Percentiles rank a stretch among this genome's conserved stretches.
Evolutionary conservation across 495 filamentous ascomycete species (phyloP).

Genomic region (Penicillium psychrofluorescens): DNA sequence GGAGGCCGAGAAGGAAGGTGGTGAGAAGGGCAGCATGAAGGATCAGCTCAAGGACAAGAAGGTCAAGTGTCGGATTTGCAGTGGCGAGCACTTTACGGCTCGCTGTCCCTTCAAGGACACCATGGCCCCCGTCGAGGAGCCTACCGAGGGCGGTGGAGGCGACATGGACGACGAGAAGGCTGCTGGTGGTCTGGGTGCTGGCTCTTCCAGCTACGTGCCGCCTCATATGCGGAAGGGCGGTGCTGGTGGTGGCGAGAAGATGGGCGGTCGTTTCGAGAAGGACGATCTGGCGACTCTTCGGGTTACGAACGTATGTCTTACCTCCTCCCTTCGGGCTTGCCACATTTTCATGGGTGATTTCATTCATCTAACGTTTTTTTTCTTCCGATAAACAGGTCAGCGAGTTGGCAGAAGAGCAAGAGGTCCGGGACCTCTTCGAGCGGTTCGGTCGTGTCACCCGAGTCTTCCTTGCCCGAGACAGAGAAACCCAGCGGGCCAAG

Average conservation of each 20-base stretch:
- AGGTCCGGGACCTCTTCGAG: constrained; percentile 96
- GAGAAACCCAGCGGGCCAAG: constrained; percentile 90
- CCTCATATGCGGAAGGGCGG: constrained; percentile 79
- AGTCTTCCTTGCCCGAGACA: constrained; percentile 94
- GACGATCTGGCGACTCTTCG: constrained; percentile 93
- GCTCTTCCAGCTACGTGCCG: constrained; percentile 78
- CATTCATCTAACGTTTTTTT: constrained; percentile 7
- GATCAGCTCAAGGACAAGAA: constrained; percentile 96
- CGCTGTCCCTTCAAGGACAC: constrained; percentile 85
- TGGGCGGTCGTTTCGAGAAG: constrained; percentile 92
- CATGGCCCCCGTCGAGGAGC: constrained; percentile 67
- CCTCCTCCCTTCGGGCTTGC: background rate
- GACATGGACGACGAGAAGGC: constrained; percentile 42
- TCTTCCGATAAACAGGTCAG: constrained; percentile 57
- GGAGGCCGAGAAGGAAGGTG: constrained; percentile 70
- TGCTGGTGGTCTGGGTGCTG: constrained; percentile 56
- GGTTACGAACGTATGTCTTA: constrained; percentile 83
- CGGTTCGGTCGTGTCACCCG: constrained; percentile 92
- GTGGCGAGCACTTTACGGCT: constrained; percentile 96
- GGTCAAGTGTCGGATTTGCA: constrained; percentile 98
- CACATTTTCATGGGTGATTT: constrained; percentile 1
- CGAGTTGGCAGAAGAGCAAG: constrained; percentile 91
- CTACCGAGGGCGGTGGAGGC: constrained; percentile 45
- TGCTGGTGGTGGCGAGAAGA: constrained; percentile 65
- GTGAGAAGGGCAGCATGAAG: constrained; percentile 69